Evolutionary conservation across 2,329 filamentous ascomycete species (phyloP), one percentile per base, ranked within the genome.

Genomic region (Rhynchosporium graminicola): DNA sequence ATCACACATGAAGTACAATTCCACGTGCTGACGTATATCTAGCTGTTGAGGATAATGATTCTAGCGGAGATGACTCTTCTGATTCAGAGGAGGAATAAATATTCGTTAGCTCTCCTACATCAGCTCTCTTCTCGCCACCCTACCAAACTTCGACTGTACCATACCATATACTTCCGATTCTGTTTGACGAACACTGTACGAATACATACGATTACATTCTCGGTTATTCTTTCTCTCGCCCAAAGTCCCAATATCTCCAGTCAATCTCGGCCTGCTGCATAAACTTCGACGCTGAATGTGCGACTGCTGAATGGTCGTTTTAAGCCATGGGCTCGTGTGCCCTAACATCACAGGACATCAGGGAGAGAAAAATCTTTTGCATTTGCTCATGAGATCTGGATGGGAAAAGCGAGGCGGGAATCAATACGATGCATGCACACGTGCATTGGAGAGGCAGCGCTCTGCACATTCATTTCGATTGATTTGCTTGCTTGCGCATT

Each of bases 1-100:
- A 36, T 36, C 33, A 12, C 31, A 9, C 47, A 7, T 50, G 3
- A 57, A 20, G 29, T 20, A 28, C 29, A 48, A 15, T 20, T 52
- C 50, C 59, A 56, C 38, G 20, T 48, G 40, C 68, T 70, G 60
- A 70, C 48, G 10, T 31, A 56, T 12, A 40, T 43, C 9, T 47
- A 72, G 70, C 69, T 62, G 67, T 72, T 43, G 69, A 74, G 62
- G 67, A 71, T 36, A 36, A 36, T 46, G 80, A 81, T 51, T 80
- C 80, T 46, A 83, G 81, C 68, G 82, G 82, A 31, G 82, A 83
- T 65, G 80, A 82, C 61, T 77, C 78, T 67, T 80, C 78, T 65
- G 83, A 80, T 69, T 85, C 82, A 4, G 83, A 85, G 69, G 79
- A 81, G 59, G 73, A 74, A 68, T 74, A 65, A 61, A 42, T 42